Evolutionary conservation across 1,284 basidiomycete species (phyloP).

Genomic region (Meira miltonrushii): DNA sequence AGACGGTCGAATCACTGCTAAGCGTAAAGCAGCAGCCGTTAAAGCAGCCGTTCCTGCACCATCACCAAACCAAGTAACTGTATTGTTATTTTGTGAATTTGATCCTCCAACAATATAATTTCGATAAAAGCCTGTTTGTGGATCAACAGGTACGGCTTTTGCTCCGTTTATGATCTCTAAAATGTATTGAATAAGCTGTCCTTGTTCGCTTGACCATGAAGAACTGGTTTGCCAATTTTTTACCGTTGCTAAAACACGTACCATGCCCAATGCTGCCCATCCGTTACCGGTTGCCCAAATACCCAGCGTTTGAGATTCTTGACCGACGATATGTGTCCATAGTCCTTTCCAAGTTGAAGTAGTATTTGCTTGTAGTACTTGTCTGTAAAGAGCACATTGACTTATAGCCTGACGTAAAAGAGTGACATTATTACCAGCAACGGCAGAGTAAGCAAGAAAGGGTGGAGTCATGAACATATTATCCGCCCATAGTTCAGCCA

Average conservation of each 20-base stretch:
- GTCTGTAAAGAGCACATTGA: constrained; percentile 74
- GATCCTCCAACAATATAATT: constrained; percentile 34
- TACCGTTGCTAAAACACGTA: constrained; percentile 73
- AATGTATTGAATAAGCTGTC: constrained; percentile 65
- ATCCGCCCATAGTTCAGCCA: constrained; percentile 46
- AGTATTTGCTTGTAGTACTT: constrained; percentile 56
- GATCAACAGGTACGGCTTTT: constrained; percentile 61
- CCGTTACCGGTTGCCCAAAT: constrained; percentile 71
- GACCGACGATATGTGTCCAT: constrained; percentile 40
- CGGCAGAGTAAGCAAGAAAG: constrained; percentile 83
- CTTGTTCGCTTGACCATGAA: constrained; percentile 56
- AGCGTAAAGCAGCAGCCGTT: constrained; percentile 40
- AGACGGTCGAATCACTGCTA: constrained; percentile 33
- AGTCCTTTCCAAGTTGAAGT: constrained; percentile 56
- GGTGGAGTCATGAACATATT: constrained; percentile 62
- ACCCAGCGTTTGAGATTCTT: constrained; percentile 36
- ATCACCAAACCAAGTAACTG: constrained; percentile 30
- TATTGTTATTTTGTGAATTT: constrained; percentile 12
- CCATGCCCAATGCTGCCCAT: constrained; percentile 79
- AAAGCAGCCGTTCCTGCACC: constrained; percentile 38
- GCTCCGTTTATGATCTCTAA: constrained; percentile 62
- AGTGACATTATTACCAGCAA: constrained; percentile 63
- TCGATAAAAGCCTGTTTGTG: constrained; percentile 53
- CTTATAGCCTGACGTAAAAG: constrained; percentile 68
- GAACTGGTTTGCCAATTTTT: constrained; percentile 57